Percentiles rank a stretch among this genome's conserved stretches.
phyloP scores from a whole-genome alignment of 192 early-diverging fungal species.

The Backusella morwellensis region DNA sequence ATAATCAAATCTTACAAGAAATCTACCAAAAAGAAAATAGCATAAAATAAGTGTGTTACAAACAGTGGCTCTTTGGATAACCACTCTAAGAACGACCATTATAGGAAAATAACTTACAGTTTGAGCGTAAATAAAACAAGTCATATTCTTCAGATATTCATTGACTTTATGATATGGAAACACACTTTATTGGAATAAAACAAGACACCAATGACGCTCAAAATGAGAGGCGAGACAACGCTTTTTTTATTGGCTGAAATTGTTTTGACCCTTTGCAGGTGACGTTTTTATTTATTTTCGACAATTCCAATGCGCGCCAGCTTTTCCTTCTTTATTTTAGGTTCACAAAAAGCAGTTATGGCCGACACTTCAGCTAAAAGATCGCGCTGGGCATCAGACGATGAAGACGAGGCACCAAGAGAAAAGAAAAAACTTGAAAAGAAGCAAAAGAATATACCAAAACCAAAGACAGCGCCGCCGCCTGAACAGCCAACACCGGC shows the following conservation, averaged over 20 bases:
- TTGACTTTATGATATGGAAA: no score
- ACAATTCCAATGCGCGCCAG: not conserved
- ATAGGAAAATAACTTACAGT: no score
- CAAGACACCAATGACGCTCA: not conserved
- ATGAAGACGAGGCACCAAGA: not conserved
- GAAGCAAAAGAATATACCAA: not conserved
- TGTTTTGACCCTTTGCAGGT: not conserved
- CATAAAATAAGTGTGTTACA: no score
- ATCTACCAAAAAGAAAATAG: no score
- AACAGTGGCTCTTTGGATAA: no score
- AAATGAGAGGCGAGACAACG: no score
- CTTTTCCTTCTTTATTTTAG: not conserved
- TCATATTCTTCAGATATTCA: no score
- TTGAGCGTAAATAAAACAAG: no score
- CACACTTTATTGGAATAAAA: not conserved
- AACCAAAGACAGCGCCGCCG: not conserved
- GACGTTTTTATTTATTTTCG: not conserved
- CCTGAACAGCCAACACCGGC: not conserved
- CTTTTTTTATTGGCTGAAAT: not conserved
- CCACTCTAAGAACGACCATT: no score
- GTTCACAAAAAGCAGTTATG: not conserved
- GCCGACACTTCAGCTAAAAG: not conserved
- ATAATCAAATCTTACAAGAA: no score
- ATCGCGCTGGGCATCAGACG: conserved; percentile 13
- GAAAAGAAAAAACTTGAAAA: not conserved